Evolutionary conservation across 192 early-diverging fungal species (phyloP).

Genomic region (Backusella macrospora): DNA sequence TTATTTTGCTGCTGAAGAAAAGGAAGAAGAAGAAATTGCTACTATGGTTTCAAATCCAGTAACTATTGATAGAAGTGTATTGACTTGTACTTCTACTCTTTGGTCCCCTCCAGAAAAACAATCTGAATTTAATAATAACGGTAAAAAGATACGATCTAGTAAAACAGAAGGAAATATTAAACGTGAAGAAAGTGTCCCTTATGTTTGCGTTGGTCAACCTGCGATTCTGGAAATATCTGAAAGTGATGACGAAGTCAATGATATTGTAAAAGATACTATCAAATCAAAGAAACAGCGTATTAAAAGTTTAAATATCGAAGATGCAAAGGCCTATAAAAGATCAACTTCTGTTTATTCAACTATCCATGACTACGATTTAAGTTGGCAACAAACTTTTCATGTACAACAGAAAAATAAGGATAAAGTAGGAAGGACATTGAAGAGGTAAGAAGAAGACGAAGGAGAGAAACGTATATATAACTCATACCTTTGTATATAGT

Average conservation of each 20-base stretch:
- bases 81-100: not conserved
- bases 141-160: not conserved
- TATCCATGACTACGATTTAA: constrained; percentile 5
- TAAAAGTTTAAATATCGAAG: not conserved
- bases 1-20: constrained; percentile 16
- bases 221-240: not conserved
- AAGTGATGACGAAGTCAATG: not conserved
- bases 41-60: not conserved
- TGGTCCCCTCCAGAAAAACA: not conserved
- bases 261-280: not conserved
- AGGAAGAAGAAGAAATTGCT: not conserved
- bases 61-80: not conserved
- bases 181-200: not conserved
- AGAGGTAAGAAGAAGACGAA: not conserved
- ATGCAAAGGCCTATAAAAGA: constrained; percentile 15
- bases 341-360: constrained; percentile 3
- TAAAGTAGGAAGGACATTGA: constrained; percentile 16
- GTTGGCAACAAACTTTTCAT: constrained; percentile 17
- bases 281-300: not conserved
- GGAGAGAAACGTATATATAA: not conserved
- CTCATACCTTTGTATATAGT: constrained; percentile 1
- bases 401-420: constrained; percentile 16
- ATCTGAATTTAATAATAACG: not conserved
- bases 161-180: constrained; percentile 11
- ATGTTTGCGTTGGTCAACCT: constrained; percentile 1